Base-by-base conservation (phyloP, 345 rosid genomes). In the Aethionema arabicum region DNA sequence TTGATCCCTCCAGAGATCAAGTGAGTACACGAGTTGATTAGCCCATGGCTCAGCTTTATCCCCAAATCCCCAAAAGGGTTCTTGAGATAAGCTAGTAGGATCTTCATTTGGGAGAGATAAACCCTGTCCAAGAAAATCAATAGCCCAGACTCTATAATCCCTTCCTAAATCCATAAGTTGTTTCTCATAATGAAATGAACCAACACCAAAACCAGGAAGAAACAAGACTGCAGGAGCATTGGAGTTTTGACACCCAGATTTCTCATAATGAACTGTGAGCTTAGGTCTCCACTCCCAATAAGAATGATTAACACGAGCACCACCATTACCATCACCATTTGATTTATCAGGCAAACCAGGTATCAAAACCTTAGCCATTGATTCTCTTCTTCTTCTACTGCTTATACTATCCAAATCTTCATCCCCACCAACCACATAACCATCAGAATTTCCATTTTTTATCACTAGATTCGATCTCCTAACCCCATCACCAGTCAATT, bases 171-270 rank as follows among this genome's bases (percentile, higher is more conserved):
- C 97, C 69, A 72, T 82, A 49, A 93, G 77, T 66, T 93, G 97
- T 82, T 87, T 93, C 78, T 87, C 96, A 31, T 83, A 89, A 72
- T 93, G 99, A 72, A 93, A 92, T 6, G 96, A 81, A 78, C 99
- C 97, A 54, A 90, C 96, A 49, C 99, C 96, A 68, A 92, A 93
- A 57, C 99, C 96, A 32, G 99, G 99, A 74, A 93, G 97, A 70
- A 89, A 85, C 62, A 93, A 74, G 44, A 93, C 73, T 0, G 89
- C 72, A 6, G 97, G 95, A 56, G 91, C 85, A 39, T 76, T 77
- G 53, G 78, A 53, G 61, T 89, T 93, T 38, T 56, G 85, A 63
- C 74, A 65, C 6, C 99, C 95, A 0, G 90, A 80, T 66, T 74
- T 89, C 77, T 93, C 91, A 58, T 85, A 89, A 37, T 85, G 83